phyloP scores from a whole-genome alignment of 2,329 filamentous ascomycete genomes.

The Fusarium nodosum region DNA sequence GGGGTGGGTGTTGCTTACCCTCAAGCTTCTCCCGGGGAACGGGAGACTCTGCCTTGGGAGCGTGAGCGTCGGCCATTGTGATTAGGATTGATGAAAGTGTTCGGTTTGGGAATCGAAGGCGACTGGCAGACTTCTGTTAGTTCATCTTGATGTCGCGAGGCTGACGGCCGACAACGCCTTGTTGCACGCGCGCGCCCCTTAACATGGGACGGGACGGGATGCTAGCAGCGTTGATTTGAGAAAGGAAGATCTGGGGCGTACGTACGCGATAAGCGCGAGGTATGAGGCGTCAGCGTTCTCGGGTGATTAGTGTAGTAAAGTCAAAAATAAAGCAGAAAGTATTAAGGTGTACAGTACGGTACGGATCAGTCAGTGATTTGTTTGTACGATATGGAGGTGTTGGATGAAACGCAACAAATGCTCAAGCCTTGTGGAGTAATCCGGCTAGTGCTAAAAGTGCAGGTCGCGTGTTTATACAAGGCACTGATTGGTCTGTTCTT shows the following conservation, averaged over 20 bases:
- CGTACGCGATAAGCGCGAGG: conserved; percentile 24
- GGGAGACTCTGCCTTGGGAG: conserved; percentile 57
- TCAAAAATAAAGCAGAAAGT: conserved; percentile 17
- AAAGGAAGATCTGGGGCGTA: conserved; percentile 19
- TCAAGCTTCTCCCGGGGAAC: conserved; percentile 81
- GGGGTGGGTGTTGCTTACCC: conserved; percentile 61
- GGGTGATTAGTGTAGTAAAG: conserved; percentile 12
- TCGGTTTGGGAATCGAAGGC: conserved; percentile 33
- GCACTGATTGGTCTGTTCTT: conserved; percentile 28
- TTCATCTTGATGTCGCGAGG: conserved; percentile 31
- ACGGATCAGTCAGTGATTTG: conserved; percentile 15
- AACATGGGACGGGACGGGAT: conserved; percentile 18
- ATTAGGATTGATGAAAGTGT: conserved; percentile 18
- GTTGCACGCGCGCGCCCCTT: conserved; percentile 30
- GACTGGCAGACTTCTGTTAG: conserved; percentile 28
- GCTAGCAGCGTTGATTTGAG: conserved; percentile 5
- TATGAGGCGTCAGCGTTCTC: conserved; percentile 32
- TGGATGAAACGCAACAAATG: conserved; percentile 36
- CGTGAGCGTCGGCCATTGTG: conserved; percentile 58
- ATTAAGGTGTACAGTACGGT: not conserved
- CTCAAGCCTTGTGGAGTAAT: conserved; percentile 41
- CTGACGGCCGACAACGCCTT: conserved; percentile 38
- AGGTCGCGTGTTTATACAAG: conserved; percentile 35
- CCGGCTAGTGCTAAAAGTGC: conserved; percentile 15
- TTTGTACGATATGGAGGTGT: conserved; percentile 10